phyloP scores from a whole-genome alignment of 2,329 filamentous ascomycete species.

The Triangularia verruculosa region DNA sequence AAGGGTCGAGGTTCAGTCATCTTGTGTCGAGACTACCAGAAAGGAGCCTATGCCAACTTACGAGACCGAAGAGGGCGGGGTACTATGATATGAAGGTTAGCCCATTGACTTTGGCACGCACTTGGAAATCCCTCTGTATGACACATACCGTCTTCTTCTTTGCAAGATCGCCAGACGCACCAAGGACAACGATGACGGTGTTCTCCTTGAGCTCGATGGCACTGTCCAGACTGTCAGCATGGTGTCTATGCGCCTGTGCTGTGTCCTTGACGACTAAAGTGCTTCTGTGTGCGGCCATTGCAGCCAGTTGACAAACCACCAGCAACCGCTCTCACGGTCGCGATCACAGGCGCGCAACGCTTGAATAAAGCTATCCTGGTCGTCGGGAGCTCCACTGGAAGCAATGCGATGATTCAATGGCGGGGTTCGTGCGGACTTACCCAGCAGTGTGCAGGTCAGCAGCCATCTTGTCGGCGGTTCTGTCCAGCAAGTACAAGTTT shows the following conservation, averaged over 20 bases:
- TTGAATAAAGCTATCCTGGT: slow-evolving; percentile 18
- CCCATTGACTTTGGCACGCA: slow-evolving; percentile 30
- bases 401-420: slow-evolving; percentile 18
- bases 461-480: slow-evolving; percentile 28
- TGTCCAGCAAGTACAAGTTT: slow-evolving; percentile 4
- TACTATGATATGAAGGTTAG: slow-evolving; percentile 56
- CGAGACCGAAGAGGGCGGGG: slow-evolving; percentile 93
- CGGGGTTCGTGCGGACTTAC: slow-evolving; percentile 31
- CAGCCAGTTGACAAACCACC: neutral
- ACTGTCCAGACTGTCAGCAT: slow-evolving; percentile 49
- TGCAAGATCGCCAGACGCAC: slow-evolving; percentile 93
- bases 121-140: slow-evolving; percentile 19
- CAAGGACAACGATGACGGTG: slow-evolving; percentile 93
- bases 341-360: neutral
- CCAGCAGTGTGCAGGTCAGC: slow-evolving; percentile 30
- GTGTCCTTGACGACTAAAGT: slow-evolving; percentile 4
- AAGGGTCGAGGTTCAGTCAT: slow-evolving; percentile 22
- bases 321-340: slow-evolving; percentile 1
- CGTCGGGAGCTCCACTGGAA: slow-evolving; percentile 20
- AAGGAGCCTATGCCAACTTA: slow-evolving; percentile 52
- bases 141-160: slow-evolving; percentile 94
- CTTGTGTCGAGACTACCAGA: neutral
- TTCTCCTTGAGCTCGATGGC: slow-evolving; percentile 96
- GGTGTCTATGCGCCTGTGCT: neutral
- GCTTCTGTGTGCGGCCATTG: neutral